phyloP scores from a whole-genome alignment of 2,329 filamentous ascomycete genomes.

The Aspergillus jensenii region DNA sequence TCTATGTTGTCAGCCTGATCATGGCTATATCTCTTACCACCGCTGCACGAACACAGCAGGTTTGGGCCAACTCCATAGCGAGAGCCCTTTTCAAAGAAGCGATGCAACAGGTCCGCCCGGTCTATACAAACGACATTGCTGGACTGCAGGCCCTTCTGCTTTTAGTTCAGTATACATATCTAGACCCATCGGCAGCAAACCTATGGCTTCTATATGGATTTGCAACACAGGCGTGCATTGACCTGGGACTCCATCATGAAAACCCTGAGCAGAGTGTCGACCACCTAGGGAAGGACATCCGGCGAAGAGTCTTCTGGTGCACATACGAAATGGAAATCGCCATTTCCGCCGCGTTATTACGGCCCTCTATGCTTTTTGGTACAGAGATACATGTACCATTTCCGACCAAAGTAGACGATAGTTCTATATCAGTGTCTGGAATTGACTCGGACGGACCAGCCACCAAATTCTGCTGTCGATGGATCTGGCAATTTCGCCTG shows the following conservation, averaged over 20 bases:
- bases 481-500: background rate
- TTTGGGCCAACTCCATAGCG: background rate
- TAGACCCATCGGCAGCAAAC: background rate
- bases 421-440: too few species aligned
- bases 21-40: constrained; percentile 1
- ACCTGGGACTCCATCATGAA: background rate
- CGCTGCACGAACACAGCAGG: background rate
- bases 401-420: background rate
- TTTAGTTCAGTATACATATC: background rate
- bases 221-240: background rate
- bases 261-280: background rate
- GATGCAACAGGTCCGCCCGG: background rate
- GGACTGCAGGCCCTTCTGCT: background rate
- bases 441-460: too few species aligned
- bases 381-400: background rate
- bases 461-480: too few species aligned
- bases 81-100: background rate
- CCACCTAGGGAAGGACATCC: background rate
- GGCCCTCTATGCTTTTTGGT: background rate
- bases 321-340: constrained; percentile 1
- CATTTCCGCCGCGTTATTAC: background rate
- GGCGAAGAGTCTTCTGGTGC: background rate
- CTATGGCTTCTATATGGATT: background rate
- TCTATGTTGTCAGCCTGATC: background rate
- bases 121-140: background rate